A percentile compares a stretch with the other conserved stretches of the same genome.
Conservation (phyloP, 306 rosid species). For the Dicorynia guianensis region DNA sequence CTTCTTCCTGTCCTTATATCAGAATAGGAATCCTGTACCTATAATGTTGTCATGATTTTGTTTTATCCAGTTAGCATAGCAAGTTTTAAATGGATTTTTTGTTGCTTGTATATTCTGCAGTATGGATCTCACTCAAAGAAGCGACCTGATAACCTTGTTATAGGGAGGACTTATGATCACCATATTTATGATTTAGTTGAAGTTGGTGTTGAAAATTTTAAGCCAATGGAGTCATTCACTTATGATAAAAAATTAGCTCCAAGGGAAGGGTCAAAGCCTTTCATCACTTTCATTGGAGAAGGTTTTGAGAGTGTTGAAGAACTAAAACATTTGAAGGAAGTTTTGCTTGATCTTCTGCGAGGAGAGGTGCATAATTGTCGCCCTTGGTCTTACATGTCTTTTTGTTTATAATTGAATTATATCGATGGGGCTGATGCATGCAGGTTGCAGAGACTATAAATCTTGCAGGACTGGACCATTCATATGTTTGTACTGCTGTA, state of each 20-base stretch:
- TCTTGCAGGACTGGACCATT: constrained; percentile 85
- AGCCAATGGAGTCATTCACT: constrained; percentile 61
- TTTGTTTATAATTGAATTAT: background rate
- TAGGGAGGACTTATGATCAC: constrained; percentile 88
- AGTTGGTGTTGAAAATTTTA: constrained; percentile 91
- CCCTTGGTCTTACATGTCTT: constrained; percentile 7
- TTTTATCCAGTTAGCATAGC: background rate
- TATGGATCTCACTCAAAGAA: constrained; percentile 98
- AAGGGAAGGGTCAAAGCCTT: constrained; percentile 80
- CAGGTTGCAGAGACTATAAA: constrained; percentile 86
- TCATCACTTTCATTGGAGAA: constrained; percentile 82
- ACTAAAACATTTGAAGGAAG: constrained; percentile 90
- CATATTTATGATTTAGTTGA: constrained; percentile 87
- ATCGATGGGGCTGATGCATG: constrained; percentile 30
- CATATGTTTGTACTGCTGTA: constrained; percentile 75
- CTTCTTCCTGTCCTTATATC: background rate
- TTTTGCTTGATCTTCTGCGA: constrained; percentile 77
- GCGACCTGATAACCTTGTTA: constrained; percentile 84
- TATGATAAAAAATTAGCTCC: constrained; percentile 88
- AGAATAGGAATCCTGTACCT: background rate
- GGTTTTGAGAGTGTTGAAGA: constrained; percentile 79
- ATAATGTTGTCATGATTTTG: no score
- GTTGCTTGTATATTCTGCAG: constrained; percentile 54
- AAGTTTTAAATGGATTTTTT: constrained; percentile 15
- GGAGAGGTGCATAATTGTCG: constrained; percentile 70